Conservation (phyloP, 352 stramenopile genomes). For the Phytophthora pseudosyringae region DNA sequence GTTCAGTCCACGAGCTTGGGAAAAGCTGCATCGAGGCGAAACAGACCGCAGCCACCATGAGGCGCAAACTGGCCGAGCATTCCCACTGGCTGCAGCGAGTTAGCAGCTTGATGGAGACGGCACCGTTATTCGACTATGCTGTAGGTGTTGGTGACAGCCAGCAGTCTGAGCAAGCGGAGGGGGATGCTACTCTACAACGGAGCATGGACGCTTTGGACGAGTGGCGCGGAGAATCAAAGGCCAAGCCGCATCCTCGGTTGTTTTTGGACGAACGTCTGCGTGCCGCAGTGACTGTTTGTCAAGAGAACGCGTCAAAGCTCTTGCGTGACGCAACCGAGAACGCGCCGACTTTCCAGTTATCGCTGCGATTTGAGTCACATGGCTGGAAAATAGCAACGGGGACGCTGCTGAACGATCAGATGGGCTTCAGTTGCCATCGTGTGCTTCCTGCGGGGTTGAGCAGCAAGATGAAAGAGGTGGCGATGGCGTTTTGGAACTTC, state of each 20-base stretch:
- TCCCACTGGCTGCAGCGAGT: conserved; percentile 52
- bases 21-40: conserved; percentile 48
- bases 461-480: conserved; percentile 37
- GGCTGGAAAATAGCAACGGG: conserved; percentile 58
- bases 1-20: conserved; percentile 10
- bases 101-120: conserved; percentile 53
- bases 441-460: conserved; percentile 24
- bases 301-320: conserved; percentile 44
- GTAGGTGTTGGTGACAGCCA: neutral
- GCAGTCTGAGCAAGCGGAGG: neutral
- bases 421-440: conserved; percentile 57
- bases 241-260: conserved; percentile 33
- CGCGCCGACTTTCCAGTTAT: conserved; percentile 35
- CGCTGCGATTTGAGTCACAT: conserved; percentile 43
- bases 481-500: conserved; percentile 54
- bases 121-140: conserved; percentile 54
- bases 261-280: conserved; percentile 46
- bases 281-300: conserved; percentile 26
- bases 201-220: conserved; percentile 35
- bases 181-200: neutral
- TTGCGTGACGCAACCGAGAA: conserved; percentile 33
- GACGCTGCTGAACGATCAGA: conserved; percentile 40
- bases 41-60: conserved; percentile 41
- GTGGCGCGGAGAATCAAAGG: conserved; percentile 24
- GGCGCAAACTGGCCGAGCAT: conserved; percentile 60